phyloP scores from a whole-genome alignment of 139 green algal genomes.

The Astrephomene gubernaculifera region DNA sequence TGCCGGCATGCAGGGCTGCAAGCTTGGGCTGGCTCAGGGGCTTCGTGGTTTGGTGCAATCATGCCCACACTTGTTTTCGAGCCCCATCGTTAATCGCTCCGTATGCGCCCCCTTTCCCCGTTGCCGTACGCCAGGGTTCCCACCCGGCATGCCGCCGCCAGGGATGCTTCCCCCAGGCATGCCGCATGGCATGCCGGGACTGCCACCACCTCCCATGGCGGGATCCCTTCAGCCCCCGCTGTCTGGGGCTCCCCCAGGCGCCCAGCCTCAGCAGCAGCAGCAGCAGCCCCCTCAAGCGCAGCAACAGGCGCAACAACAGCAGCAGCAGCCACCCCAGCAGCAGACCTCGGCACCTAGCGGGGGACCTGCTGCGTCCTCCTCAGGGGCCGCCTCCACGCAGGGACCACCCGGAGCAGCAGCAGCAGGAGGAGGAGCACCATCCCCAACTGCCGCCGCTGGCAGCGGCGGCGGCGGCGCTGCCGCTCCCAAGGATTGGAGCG shows the following conservation, averaged over 20 bases:
- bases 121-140: background rate
- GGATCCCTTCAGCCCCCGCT: constrained; percentile 1
- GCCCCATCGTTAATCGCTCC: too few species aligned
- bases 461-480: background rate
- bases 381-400: too few species aligned
- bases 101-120: background rate
- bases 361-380: too few species aligned
- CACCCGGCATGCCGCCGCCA: background rate
- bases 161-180: constrained; percentile 7
- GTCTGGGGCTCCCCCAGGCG: background rate
- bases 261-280: constrained; percentile 8
- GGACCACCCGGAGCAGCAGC: constrained; percentile 28
- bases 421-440: background rate
- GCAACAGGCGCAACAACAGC: background rate
- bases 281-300: background rate
- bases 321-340: background rate
- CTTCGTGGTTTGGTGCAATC: too few species aligned
- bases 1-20: too few species aligned
- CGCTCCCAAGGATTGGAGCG: constrained; percentile 81
- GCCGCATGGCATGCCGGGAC: background rate
- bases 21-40: too few species aligned
- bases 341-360: background rate
- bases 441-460: background rate
- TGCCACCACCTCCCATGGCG: background rate
- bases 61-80: too few species aligned